Conservation (phyloP, 2,329 filamentous ascomycete species). For the Paecilomyces fulvus region DNA sequence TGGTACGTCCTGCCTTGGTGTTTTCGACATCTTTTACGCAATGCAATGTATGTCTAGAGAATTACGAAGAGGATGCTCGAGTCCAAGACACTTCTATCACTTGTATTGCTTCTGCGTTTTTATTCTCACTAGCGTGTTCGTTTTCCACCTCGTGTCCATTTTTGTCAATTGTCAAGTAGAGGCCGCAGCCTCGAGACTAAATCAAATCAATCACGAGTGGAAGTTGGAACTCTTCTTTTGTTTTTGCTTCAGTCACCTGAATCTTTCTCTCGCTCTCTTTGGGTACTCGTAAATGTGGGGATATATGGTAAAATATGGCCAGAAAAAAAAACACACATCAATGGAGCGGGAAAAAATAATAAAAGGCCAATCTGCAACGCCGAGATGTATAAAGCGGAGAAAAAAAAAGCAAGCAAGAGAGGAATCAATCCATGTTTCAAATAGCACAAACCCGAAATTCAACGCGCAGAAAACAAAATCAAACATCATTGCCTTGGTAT, state of each 20-base stretch:
- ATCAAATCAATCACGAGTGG: neutral
- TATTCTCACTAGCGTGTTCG: neutral
- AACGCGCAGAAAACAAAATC: neutral
- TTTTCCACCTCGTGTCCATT: neutral
- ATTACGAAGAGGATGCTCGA: neutral
- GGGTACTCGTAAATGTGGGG: neutral
- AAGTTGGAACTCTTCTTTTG: neutral
- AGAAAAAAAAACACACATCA: neutral
- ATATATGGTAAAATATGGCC: neutral
- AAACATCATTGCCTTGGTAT: slow-evolving; percentile 3
- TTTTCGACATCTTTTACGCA: too few species aligned
- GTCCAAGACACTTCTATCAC: neutral
- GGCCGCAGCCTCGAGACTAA: neutral
- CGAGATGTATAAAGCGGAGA: neutral
- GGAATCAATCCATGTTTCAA: neutral
- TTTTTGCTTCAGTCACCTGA: neutral
- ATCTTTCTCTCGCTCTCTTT: neutral
- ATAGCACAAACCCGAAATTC: neutral
- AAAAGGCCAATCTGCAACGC: neutral
- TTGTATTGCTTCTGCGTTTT: neutral
- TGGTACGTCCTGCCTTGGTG: too few species aligned
- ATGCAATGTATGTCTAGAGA: neutral
- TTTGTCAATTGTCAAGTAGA: neutral
- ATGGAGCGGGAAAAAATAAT: neutral
- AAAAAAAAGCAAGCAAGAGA: neutral